Evolutionary conservation across 2,329 filamentous ascomycete genomes (phyloP), one percentile per base, ranked within the genome.

Genomic region (Graphilbum fragrans): DNA sequence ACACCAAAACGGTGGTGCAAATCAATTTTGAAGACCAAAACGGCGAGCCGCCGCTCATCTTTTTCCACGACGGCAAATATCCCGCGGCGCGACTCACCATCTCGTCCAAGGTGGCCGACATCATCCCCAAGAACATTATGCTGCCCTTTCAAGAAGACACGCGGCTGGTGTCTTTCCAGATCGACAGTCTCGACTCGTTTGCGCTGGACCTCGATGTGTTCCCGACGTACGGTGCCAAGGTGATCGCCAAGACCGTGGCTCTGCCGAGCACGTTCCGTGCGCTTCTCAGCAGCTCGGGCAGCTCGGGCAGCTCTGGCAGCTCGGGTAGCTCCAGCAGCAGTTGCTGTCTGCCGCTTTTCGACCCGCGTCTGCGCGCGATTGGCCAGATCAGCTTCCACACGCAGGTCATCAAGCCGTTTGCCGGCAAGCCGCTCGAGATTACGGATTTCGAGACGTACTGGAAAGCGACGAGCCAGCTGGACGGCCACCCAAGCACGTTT

Each of bases 361-460:
- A 98, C 56, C 88, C 90, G 5, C 77, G 92, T 19, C 70, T 96
- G 38, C 78, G 90, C 36, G 84, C 87, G 9, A 95, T 98, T 53
- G 92, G 92, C 6, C 85, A 94, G 54, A 86, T 96, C 50, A 86
- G 79, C 48, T 98, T 98, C 66, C 84, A 85, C 49, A 94, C 86
- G 42, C 88, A 96, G 57, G 86, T 96, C 21, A 93, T 98, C 58
- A 95, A 94, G 55, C 92, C 92, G 0, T 98, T 96, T 64, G 78
- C 80, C 47, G 90, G 92, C 8, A 82, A 87, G 46, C 87, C 92
- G 4, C 68, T 98, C 19, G 92, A 98, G 59, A 95, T 98, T 46
- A 94, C 92, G 1, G 88, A 96, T 55, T 98, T 96, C 53, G 92
- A 94, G 48, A 96, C 92, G 0, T 98, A 98, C 61, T 98, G 92